Conservation (phyloP, 805 yeast genomes). For the Yamadazyma scolyti region DNA sequence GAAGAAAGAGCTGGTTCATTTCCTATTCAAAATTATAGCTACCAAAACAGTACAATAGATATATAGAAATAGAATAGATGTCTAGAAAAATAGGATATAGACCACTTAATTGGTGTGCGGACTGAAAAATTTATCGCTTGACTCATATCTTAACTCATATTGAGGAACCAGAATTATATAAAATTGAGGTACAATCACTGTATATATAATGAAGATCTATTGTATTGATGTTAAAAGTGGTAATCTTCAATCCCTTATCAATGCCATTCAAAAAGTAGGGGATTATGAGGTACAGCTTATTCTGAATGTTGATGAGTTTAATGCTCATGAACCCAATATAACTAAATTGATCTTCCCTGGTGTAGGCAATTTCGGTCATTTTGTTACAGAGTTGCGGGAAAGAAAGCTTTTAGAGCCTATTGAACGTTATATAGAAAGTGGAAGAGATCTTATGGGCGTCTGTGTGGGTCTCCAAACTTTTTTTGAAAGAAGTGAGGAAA, state of each 20-base stretch:
- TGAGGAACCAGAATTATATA: too few species aligned
- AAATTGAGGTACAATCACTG: too few species aligned
- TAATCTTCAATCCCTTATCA: conserved; percentile 80
- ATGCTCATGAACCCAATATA: conserved; percentile 38
- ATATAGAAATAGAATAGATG: too few species aligned
- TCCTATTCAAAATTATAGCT: conserved; percentile 13
- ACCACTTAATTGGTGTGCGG: too few species aligned
- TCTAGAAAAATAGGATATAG: too few species aligned
- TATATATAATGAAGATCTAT: conserved; percentile 46
- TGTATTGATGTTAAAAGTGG: conserved; percentile 94
- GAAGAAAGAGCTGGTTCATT: conserved; percentile 10
- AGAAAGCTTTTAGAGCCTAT: conserved; percentile 68
- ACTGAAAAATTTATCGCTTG: too few species aligned
- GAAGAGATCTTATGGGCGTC: conserved; percentile 90
- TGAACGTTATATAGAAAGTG: conserved; percentile 62
- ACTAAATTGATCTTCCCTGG: conserved; percentile 81
- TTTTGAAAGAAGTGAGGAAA: conserved; percentile 73
- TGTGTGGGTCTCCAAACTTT: conserved; percentile 95
- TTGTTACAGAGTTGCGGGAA: conserved; percentile 63
- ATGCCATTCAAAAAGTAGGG: conserved; percentile 80
- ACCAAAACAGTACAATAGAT: background rate
- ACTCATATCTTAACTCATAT: background rate
- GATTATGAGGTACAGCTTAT: conserved; percentile 58
- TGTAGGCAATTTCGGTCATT: conserved; percentile 96
- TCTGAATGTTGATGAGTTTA: conserved; percentile 54